Evolutionary conservation across 1,139 yeast genomes (phyloP).

Genomic region (Diutina siamensis): DNA sequence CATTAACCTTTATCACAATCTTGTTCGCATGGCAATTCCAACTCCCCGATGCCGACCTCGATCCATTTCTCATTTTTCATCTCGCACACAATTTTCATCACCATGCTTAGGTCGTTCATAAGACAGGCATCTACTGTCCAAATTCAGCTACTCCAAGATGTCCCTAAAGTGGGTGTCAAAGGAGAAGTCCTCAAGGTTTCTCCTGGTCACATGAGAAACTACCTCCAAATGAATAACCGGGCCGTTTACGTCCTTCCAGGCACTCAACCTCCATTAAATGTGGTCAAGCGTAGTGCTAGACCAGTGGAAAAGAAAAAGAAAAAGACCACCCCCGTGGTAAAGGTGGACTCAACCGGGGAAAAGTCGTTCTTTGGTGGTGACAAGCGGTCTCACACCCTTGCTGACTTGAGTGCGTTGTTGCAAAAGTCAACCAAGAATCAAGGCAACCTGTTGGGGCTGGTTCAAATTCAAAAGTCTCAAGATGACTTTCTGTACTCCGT

Average conservation of each 20-base stretch:
- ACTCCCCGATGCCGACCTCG: too few species aligned
- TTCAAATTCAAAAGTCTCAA: slow-evolving; percentile 6
- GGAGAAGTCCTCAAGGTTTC: slow-evolving; percentile 74
- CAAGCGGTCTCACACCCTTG: slow-evolving; percentile 22
- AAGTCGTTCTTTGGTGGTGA: slow-evolving; percentile 6
- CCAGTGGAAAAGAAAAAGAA: slow-evolving; percentile 8
- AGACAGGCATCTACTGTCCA: slow-evolving; percentile 4
- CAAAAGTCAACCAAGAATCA: slow-evolving; percentile 14
- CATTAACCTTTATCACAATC: too few species aligned
- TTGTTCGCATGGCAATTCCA: too few species aligned
- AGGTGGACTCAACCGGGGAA: slow-evolving; percentile 6
- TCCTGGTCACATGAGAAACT: slow-evolving; percentile 77
- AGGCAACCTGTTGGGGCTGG: slow-evolving; percentile 8
- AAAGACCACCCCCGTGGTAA: slow-evolving; percentile 7
- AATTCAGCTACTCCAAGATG: slow-evolving; percentile 59
- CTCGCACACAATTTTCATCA: not conserved
- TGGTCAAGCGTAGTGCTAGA: slow-evolving; percentile 21
- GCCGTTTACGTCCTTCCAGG: slow-evolving; percentile 56
- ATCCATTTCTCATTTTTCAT: not conserved
- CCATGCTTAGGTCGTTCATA: slow-evolving; percentile 1
- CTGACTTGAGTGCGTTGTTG: slow-evolving; percentile 29
- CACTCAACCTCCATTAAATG: slow-evolving; percentile 49
- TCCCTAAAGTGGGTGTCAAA: slow-evolving; percentile 44
- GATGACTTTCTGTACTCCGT: slow-evolving; percentile 14
- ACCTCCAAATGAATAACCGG: slow-evolving; percentile 55